Base-by-base conservation (phyloP, 2,329 filamentous ascomycete genomes). In the Phialophora verrucosa region DNA sequence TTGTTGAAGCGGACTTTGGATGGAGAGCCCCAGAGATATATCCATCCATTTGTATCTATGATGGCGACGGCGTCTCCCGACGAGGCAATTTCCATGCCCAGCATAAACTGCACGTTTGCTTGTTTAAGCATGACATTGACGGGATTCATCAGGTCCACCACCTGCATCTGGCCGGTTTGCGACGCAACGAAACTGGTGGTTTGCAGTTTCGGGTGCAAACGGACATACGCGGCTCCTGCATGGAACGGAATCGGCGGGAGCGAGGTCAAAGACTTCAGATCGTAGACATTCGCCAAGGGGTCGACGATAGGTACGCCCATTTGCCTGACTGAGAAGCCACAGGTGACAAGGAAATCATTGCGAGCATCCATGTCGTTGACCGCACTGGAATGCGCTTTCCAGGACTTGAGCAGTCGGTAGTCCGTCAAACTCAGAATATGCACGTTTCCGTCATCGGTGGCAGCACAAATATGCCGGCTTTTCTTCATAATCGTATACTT, bases 361-460 rank as follows among this genome's bases (percentile, higher is more conserved):
- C 95, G 91, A 8, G 93, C 92, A 80, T 99, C 95, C 91, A 99
- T 97, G 77, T 98, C 94, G 77, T 92, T 97, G 76, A 99, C 91
- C 59, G 89, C 87, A 8, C 92, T 91, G 1, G 90, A 90, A 75
- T 99, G 95, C 0, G 94, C 93, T 76, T 92, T 92, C 91, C 95
- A 99, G 11, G 87, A 88, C 76, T 94, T 96, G 72, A 95, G 83
- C 4, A 97, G 85, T 50, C 87, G 85, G 74, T 96, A 91, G 63
- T 85, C 91, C 62, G 87, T 83, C 0, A 93, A 87, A 75, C 97
- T 94, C 25, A 99, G 83, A 32, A 97, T 89, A 78, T 98, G 90
- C 56, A 99, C 90, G 20, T 87, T 87, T 51, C 95, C 95, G 53
- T 83, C 89, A 69, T 89, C 88, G 0, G 93, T 96, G 8, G 94